Percentiles rank a stretch among this genome's conserved stretches.
Evolutionary conservation across 2,329 filamentous ascomycete genomes (phyloP).

Genomic region (Aspergillus sclerotialis): DNA sequence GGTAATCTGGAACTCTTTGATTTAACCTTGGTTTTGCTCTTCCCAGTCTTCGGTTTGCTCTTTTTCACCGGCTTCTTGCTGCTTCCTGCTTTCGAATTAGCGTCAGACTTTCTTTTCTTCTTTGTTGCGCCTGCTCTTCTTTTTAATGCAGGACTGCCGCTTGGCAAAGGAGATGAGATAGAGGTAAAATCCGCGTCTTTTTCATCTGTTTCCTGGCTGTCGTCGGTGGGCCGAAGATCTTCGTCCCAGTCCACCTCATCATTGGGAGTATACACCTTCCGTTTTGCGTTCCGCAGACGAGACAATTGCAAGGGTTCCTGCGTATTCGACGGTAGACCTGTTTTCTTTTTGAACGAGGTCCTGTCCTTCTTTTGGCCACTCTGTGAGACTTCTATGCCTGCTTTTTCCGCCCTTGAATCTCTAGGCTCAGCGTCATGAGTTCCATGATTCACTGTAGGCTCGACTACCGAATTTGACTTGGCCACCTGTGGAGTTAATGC

Average conservation of each 20-base stretch:
- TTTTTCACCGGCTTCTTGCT: background rate
- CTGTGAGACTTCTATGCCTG: slow-evolving; percentile 1
- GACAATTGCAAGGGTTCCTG: slow-evolving; percentile 12
- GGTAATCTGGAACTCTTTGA: background rate
- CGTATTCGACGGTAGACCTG: slow-evolving; percentile 5
- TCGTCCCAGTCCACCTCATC: slow-evolving; percentile 24
- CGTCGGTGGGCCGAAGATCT: slow-evolving; percentile 20
- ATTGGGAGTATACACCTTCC: slow-evolving; percentile 13
- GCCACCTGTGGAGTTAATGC: too few relatives aligned
- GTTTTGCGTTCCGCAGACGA: slow-evolving; percentile 8
- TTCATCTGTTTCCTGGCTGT: slow-evolving; percentile 5
- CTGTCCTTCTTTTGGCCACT: background rate
- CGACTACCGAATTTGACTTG: too few relatives aligned
- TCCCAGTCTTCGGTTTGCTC: slow-evolving; percentile 4
- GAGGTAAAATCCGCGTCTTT: slow-evolving; percentile 7
- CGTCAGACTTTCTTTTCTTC: slow-evolving; percentile 1
- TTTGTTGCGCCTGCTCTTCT: background rate
- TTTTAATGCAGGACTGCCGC: slow-evolving; percentile 1
- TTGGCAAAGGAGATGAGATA: slow-evolving; percentile 10
- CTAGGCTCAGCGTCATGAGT: too few relatives aligned
- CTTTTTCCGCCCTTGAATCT: background rate
- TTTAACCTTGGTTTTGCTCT: too few relatives aligned
- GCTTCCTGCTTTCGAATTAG: background rate
- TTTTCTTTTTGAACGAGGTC: slow-evolving; percentile 1
- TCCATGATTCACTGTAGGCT: too few relatives aligned